Evolutionary conservation across 768 basidiomycete species (phyloP), one percentile per base, ranked within the genome.

Genomic region (Hygrophoropsis aurantiaca): DNA sequence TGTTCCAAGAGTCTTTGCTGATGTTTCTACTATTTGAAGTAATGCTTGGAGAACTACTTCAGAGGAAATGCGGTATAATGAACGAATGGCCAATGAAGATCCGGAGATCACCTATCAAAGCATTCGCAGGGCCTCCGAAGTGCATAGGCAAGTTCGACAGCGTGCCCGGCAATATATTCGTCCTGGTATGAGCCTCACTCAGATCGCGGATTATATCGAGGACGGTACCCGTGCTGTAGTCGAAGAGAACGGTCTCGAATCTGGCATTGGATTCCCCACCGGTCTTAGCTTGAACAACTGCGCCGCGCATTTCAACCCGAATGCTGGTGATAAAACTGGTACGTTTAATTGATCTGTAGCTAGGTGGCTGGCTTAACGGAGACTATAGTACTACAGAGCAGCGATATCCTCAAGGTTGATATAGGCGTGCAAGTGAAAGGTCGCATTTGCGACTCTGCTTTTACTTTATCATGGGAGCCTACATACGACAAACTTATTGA

Each of bases 401-500:
- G 84, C 30, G 95, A 98, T 60, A 87, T 97, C 15, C 74, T 99
- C 52, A 98, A 99, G 71, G 93, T 99, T 40, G 97, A 99, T 62
- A 81, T 99, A 58, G 97, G 97, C 42, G 94, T 98, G 3, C 97
- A 99, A 54, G 94, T 98, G 27, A 89, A 88, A 58, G 97, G 95
- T n/a, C 78, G 91, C 42, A 99, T 98, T 49, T 64, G 84, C 21
- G 97, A 99, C 65, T 97, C 94, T 40, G 97, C 97, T 3, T 98
- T 98, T 67, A 99, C 97, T 3, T 72, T 97, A 59, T 80, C 73
- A 15, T 97, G 85, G 57, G 92, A 94, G 48, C 91, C 84, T 23
- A 90, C 87, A 9, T 99, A 97, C 61, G 84, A 97, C 57, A 85
- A 83, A 50, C 73, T 99, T 4, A 58, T 99, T 10, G 85, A 88